Percentiles rank a stretch among this genome's conserved stretches.
phyloP scores from a whole-genome alignment of 805 yeast genomes.

The Lipomyces starkeyi region DNA sequence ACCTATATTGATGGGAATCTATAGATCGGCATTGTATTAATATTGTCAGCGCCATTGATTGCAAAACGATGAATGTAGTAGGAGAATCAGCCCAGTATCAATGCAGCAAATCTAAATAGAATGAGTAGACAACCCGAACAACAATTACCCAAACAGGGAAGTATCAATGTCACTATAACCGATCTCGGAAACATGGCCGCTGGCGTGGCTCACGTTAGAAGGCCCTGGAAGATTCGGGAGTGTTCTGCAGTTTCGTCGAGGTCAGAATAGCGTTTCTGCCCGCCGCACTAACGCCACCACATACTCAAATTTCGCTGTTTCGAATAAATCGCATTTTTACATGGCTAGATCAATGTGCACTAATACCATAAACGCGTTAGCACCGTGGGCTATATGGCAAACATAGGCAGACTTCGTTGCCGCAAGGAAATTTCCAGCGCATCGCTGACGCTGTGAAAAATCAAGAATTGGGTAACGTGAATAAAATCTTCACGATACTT shows the following conservation, averaged over 20 bases:
- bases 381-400: background rate
- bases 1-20: constrained; percentile 60
- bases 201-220: background rate
- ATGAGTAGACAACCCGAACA: too few species aligned
- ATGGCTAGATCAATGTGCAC: background rate
- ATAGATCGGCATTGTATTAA: background rate
- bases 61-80: background rate
- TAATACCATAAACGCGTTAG: background rate
- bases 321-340: background rate
- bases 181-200: background rate
- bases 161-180: too few species aligned
- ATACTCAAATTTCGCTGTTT: background rate
- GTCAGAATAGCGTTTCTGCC: background rate
- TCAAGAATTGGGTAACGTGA: background rate
- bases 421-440: background rate
- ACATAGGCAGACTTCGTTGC: background rate
- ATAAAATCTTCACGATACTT: background rate
- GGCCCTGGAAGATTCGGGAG: background rate
- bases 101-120: background rate
- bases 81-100: background rate
- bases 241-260: background rate
- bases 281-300: background rate
- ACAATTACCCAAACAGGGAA: background rate
- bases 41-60: too few species aligned
- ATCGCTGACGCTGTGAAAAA: background rate